Evolutionary conservation across 2,329 filamentous ascomycete genomes (phyloP).

Genomic region (Exophiala viscosa): DNA sequence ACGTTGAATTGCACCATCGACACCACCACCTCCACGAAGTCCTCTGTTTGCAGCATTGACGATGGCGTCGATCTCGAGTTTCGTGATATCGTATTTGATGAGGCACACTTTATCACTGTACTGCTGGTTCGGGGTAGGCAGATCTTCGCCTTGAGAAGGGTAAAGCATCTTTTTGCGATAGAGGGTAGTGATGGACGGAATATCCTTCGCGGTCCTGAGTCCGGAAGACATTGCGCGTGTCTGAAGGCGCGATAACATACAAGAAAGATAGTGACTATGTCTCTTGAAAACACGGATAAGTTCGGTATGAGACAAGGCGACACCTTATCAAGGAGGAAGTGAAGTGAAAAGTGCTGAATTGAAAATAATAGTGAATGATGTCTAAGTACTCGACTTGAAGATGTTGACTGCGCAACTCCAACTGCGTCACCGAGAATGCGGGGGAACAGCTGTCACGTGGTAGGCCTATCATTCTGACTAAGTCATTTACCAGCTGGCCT

Average conservation of each 20-base stretch:
- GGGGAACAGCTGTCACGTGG: no score
- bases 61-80: conserved; percentile 71
- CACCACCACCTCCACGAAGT: conserved; percentile 83
- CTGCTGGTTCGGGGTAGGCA: conserved; percentile 43
- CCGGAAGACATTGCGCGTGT: conserved; percentile 6
- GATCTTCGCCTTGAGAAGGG: conserved; percentile 10
- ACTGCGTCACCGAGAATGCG: no score
- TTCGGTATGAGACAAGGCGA: background rate
- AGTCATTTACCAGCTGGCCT: no score
- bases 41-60: conserved; percentile 86
- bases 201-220: conserved; percentile 31
- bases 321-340: background rate
- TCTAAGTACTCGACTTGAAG: no score
- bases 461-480: no score
- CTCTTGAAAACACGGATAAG: background rate
- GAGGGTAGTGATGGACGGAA: conserved; percentile 52
- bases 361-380: no score
- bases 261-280: background rate
- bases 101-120: conserved; percentile 70
- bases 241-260: background rate
- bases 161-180: conserved; percentile 58
- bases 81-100: conserved; percentile 76
- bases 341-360: no score
- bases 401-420: no score
- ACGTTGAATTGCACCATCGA: conserved; percentile 81